A percentile compares a stretch with the other conserved stretches of the same genome.
These are phyloP conservation scores for Pleurotus pulmonarius DNA, from an alignment of 768 basidiomycete species.

Conservation along the genomic window DNA sequence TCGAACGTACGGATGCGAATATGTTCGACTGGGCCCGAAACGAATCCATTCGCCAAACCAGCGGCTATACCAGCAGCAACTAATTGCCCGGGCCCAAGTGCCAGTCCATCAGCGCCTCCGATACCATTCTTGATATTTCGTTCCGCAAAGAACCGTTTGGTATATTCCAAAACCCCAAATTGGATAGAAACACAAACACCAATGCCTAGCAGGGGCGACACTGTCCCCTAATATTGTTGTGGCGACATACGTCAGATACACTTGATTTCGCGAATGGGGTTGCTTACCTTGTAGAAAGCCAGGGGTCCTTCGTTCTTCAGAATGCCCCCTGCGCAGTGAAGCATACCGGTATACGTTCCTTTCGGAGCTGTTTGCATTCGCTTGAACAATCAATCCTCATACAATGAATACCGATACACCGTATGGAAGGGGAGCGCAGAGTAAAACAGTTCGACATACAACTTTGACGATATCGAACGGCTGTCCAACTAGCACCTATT, in stretches of 20 bases:
- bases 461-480: slow-evolving; percentile 98
- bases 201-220: slow-evolving; percentile 88
- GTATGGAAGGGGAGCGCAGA: neutral
- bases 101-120: slow-evolving; percentile 65
- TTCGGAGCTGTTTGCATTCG: slow-evolving; percentile 92
- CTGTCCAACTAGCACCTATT: slow-evolving; percentile 82
- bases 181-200: slow-evolving; percentile 96
- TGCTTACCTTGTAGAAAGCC: slow-evolving; percentile 87
- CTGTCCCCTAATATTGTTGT: slow-evolving; percentile 60
- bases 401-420: neutral
- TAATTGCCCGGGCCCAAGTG: slow-evolving; percentile 61
- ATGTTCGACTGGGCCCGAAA: slow-evolving; percentile 95
- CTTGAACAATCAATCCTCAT: slow-evolving; percentile 32
- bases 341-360: slow-evolving; percentile 85
- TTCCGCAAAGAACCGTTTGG: slow-evolving; percentile 73
- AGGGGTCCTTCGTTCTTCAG: slow-evolving; percentile 88
- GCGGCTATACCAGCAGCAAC: slow-evolving; percentile 77
- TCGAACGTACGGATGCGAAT: slow-evolving; percentile 83
- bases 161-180: slow-evolving; percentile 84
- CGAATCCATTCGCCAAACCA: slow-evolving; percentile 86
- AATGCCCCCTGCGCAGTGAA: slow-evolving; percentile 88
- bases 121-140: slow-evolving; percentile 55
- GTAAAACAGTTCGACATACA: slow-evolving; percentile 43
- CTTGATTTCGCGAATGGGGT: slow-evolving; percentile 8
- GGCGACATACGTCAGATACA: neutral